These are phyloP conservation scores for Globisporangium viniferum DNA, from an alignment of 352 stramenopile species.

Conservation along the genomic window DNA sequence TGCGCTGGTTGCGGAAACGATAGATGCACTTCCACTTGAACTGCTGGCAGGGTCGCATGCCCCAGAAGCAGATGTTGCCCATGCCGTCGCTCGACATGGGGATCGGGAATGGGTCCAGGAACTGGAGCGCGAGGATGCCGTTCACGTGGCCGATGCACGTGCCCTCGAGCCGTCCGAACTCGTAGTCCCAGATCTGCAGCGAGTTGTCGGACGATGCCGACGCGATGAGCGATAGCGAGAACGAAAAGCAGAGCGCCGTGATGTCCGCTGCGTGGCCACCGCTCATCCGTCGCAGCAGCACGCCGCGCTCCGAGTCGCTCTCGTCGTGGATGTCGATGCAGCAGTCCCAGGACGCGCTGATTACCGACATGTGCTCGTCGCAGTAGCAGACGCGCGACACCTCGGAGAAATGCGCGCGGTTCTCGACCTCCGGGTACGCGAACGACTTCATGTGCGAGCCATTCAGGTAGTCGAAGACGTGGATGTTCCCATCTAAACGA, in stretches of 20 bases:
- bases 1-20: conserved; percentile 62
- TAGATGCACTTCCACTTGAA: conserved; percentile 72
- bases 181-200: conserved; percentile 86
- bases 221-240: conserved; percentile 71
- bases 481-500: conserved; percentile 50
- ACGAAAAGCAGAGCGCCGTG: conserved; percentile 70
- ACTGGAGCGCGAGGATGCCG: conserved; percentile 58
- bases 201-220: conserved; percentile 66
- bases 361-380: conserved; percentile 81
- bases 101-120: conserved; percentile 72
- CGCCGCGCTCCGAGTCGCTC: conserved; percentile 70
- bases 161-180: conserved; percentile 78
- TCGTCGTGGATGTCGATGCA: conserved; percentile 85
- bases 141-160: conserved; percentile 74
- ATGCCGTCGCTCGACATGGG: conserved; percentile 65
- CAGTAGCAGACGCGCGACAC: conserved; percentile 81
- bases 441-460: conserved; percentile 87
- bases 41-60: conserved; percentile 54
- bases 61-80: conserved; percentile 79
- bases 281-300: conserved; percentile 69
- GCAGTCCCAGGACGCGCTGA: conserved; percentile 80
- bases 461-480: conserved; percentile 88
- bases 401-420: conserved; percentile 67
- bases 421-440: conserved; percentile 58
- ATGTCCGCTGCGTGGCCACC: conserved; percentile 80